phyloP scores from a whole-genome alignment of 768 basidiomycete species.

The Pluteus cervinus region DNA sequence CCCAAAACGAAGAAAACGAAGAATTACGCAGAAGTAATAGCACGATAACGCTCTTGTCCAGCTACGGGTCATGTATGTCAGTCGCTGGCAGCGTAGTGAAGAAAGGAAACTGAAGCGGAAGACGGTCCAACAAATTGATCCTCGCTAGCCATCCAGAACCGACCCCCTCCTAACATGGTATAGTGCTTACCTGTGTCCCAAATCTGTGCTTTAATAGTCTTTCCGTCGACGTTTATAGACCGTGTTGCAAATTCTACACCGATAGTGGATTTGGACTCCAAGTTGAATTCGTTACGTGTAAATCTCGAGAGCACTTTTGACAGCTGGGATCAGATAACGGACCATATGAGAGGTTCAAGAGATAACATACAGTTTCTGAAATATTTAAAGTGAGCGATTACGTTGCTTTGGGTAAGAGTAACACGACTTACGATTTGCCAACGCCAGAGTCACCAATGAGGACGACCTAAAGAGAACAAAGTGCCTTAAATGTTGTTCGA shows the following conservation, averaged over 20 bases:
- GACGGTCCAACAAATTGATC: no score
- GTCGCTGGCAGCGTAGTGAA: not conserved
- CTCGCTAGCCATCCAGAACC: conserved; percentile 5
- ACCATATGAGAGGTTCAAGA: conserved; percentile 2
- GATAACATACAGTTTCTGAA: conserved; percentile 56
- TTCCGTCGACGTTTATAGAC: conserved; percentile 90
- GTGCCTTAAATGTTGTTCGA: conserved; percentile 1
- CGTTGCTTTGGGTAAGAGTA: conserved; percentile 6
- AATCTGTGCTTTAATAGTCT: conserved; percentile 97
- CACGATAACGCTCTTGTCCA: conserved; percentile 95
- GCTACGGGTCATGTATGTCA: conserved; percentile 36
- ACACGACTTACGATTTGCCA: conserved; percentile 96
- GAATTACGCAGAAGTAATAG: conserved; percentile 93
- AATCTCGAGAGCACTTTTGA: conserved; percentile 96
- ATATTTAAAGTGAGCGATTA: conserved; percentile 5
- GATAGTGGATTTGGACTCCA: conserved; percentile 98
- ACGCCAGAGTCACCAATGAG: conserved; percentile 99
- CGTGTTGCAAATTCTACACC: conserved; percentile 99
- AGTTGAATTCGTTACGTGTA: conserved; percentile 98
- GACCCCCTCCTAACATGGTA: conserved; percentile 4
- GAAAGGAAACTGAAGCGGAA: no score
- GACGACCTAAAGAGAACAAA: conserved; percentile 62
- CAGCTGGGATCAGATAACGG: conserved; percentile 6
- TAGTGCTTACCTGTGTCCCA: conserved; percentile 89
- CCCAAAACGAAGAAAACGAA: conserved; percentile 4